phyloP scores from a whole-genome alignment of 768 basidiomycete species.

The Suillus clintonianus region DNA sequence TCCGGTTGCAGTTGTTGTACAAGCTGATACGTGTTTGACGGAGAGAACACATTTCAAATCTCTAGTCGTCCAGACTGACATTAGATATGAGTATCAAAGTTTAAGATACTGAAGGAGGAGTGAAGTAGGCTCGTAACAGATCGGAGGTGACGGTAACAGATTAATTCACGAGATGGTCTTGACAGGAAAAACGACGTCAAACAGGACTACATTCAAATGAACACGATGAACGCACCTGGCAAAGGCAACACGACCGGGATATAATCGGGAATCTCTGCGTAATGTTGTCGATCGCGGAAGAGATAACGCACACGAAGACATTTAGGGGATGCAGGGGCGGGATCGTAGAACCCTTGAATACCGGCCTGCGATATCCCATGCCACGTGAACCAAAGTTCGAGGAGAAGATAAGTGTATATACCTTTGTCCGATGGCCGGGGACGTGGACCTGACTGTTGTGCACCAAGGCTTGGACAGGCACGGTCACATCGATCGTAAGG shows the following conservation, averaged over 20 bases:
- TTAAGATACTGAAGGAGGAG: not conserved
- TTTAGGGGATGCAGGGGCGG: conserved; percentile 73
- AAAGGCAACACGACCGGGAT: conserved; percentile 72
- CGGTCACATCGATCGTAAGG: conserved; percentile 73
- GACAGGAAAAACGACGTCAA: conserved; percentile 11
- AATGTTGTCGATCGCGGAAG: conserved; percentile 74
- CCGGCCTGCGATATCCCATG: conserved; percentile 47
- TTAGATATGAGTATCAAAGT: not conserved
- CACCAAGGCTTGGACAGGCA: conserved; percentile 81
- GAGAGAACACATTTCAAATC: not conserved
- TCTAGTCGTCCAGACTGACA: not conserved
- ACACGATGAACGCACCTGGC: conserved; percentile 53
- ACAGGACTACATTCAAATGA: not conserved
- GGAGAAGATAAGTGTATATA: conserved; percentile 24
- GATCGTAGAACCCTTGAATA: conserved; percentile 89
- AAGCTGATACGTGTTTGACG: not conserved
- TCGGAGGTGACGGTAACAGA: not conserved
- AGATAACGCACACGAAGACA: conserved; percentile 70
- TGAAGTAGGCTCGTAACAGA: not conserved
- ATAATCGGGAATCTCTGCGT: conserved; percentile 75
- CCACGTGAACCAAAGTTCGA: not conserved
- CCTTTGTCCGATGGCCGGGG: conserved; percentile 75
- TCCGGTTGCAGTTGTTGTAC: not conserved
- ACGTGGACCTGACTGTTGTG: conserved; percentile 77
- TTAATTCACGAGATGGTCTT: conserved; percentile 32